Percentiles rank a stretch among this genome's conserved stretches.
phyloP scores from a whole-genome alignment of 495 filamentous ascomycete genomes.

The Penicillium parvum region DNA sequence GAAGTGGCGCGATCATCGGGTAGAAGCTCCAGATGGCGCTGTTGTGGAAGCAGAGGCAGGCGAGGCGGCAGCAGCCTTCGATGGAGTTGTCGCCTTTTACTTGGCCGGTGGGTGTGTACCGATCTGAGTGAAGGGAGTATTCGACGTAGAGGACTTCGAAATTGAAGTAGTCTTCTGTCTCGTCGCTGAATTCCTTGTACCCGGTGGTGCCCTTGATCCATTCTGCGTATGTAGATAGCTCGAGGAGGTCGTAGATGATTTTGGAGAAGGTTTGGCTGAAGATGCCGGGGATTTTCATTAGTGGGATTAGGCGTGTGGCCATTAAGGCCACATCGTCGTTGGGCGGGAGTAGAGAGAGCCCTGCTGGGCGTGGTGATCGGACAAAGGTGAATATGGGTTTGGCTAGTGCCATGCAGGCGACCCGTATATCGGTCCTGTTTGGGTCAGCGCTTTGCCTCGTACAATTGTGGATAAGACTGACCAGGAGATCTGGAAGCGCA shows the following conservation, averaged over 20 bases:
- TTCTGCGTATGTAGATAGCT: conserved; percentile 42
- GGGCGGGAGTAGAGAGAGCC: conserved; percentile 33
- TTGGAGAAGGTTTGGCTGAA: conserved; percentile 32
- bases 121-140: conserved; percentile 39
- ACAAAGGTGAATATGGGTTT: conserved; percentile 46
- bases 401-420: conserved; percentile 42
- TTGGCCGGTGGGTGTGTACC: conserved; percentile 58
- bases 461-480: conserved; percentile 11
- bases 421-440: conserved; percentile 44
- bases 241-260: conserved; percentile 36
- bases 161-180: conserved; percentile 45
- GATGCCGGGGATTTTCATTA: conserved; percentile 39
- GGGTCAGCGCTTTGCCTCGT: not conserved
- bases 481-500: conserved; percentile 48
- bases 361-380: conserved; percentile 34
- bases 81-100: conserved; percentile 50
- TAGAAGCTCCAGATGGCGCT: conserved; percentile 46
- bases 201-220: conserved; percentile 35
- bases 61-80: conserved; percentile 42
- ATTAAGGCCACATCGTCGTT: conserved; percentile 32
- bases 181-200: conserved; percentile 34
- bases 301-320: conserved; percentile 33
- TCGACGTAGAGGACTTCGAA: conserved; percentile 43
- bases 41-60: conserved; percentile 45
- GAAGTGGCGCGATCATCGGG: conserved; percentile 35